Percentiles rank a stretch among this genome's conserved stretches.
phyloP scores from a whole-genome alignment of 2,329 filamentous ascomycete species.

The Chrysoporthe puriensis region DNA sequence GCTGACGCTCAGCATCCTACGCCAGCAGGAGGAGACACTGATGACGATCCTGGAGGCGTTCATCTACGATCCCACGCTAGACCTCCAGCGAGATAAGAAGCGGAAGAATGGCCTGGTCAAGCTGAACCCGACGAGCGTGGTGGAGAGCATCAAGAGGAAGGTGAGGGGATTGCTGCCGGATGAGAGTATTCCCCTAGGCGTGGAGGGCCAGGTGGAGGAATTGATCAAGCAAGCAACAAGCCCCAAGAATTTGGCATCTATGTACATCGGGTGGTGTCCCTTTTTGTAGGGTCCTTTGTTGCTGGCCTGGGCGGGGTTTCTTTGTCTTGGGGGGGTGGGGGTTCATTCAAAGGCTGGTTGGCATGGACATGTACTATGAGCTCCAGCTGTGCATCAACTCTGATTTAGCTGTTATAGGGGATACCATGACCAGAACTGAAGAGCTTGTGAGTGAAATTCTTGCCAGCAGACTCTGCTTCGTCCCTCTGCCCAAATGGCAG shows the following conservation, averaged over 20 bases:
- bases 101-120: slow-evolving; percentile 51
- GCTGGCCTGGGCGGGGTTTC: no score
- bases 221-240: slow-evolving; percentile 86
- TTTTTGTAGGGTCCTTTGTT: slow-evolving; percentile 48
- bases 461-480: neutral
- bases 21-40: slow-evolving; percentile 92
- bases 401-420: neutral
- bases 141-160: slow-evolving; percentile 88
- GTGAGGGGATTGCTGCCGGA: slow-evolving; percentile 80
- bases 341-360: neutral
- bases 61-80: slow-evolving; percentile 93
- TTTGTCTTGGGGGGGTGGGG: neutral
- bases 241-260: slow-evolving; percentile 77
- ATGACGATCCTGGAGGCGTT: slow-evolving; percentile 98
- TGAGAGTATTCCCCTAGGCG: slow-evolving; percentile 89
- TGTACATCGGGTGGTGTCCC: slow-evolving; percentile 95
- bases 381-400: neutral
- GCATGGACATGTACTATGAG: neutral
- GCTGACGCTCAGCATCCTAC: slow-evolving; percentile 79
- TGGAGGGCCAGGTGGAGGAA: slow-evolving; percentile 97
- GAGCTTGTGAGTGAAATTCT: no score
- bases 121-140: slow-evolving; percentile 70
- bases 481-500: neutral
- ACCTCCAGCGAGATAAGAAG: slow-evolving; percentile 77
- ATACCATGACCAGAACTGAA: no score